Base-by-base conservation (phyloP, 345 rosid genomes). In the Eucalyptus shirleyi region DNA sequence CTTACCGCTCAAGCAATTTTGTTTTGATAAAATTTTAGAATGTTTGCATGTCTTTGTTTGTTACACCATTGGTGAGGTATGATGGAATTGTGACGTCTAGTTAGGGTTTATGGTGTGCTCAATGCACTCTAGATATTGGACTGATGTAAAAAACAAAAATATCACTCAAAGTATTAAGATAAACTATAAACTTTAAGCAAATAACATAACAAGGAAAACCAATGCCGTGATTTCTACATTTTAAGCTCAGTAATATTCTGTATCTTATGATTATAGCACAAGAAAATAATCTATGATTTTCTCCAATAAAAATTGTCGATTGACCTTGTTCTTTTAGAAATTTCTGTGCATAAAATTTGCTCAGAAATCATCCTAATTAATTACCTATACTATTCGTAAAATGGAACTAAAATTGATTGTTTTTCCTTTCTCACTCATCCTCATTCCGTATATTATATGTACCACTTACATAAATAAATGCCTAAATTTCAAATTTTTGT, bases 221-320 rank as follows among this genome's bases (percentile, higher is more conserved):
- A 21, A 37, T 19, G 83, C 45, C 45, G 0, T 19, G 3, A 37
- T 37, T 37, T 72, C 83, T 37, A 37, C 12, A 37, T 72, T 2
- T 18, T 21, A 3, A 65, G 26, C 45, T 11, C 0, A 9, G 1
- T 9, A 34, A 69, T 9, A 19, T 4, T 34, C 1, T 17, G 12
- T n/a, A 17, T 67, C 6, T 16, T 8, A 32, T 0, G 3, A 19
- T 4, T 3, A 19, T 21, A 0, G 9, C 4, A 77, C 24, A 8
- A 6, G 1, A 72, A 69, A 37, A 72, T 2, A 37, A 11, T 5
- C 5, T 77, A 37, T 3, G 16, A 10, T 11, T 77, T 77, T 10
- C 16, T 37, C 47, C 15, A 6, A 37, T 6, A 2, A 2, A 77
- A 37, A 37, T 77, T 21, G 16, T 37, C 4, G 9, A 77, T 77